A percentile compares a stretch with the other conserved stretches of the same genome.
Conservation (phyloP, 148 eudicot genomes). For the Mesembryanthemum crystallinum region DNA sequence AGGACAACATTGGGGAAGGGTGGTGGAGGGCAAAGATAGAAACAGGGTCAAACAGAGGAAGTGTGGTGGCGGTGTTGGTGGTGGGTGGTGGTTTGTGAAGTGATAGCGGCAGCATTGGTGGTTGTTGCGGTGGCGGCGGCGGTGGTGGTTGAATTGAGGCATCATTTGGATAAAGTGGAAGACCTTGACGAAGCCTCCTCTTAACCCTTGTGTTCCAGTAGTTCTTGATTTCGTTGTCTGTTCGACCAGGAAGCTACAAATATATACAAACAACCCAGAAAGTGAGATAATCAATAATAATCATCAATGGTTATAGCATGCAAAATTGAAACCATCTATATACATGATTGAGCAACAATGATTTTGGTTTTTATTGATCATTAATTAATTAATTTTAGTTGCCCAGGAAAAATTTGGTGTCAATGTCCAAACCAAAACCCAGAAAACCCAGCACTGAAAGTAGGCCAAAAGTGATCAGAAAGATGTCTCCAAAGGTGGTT, state of each 20-base stretch:
- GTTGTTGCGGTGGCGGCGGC: constrained; percentile 20
- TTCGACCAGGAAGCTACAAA: constrained; percentile 75
- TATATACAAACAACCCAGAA: neutral
- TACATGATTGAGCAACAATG: no score
- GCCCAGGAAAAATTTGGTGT: neutral
- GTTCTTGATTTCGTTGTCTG: constrained; percentile 90
- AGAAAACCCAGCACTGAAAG: constrained; percentile 11
- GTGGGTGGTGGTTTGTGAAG: constrained; percentile 24
- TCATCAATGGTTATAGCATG: neutral
- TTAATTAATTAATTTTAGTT: neutral
- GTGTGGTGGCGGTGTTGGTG: constrained; percentile 8
- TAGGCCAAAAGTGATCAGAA: neutral
- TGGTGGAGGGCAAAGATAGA: constrained; percentile 25
- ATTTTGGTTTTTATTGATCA: no score
- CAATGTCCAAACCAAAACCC: neutral
- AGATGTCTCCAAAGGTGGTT: constrained; percentile 1
- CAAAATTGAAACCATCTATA: neutral
- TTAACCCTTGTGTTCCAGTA: constrained; percentile 93
- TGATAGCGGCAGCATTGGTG: constrained; percentile 20
- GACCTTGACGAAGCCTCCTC: constrained; percentile 70
- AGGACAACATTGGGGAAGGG: constrained; percentile 23
- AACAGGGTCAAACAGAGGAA: constrained; percentile 22
- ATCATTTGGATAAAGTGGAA: constrained; percentile 80
- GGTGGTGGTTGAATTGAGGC: constrained; percentile 10
- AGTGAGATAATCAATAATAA: neutral